Base-by-base conservation (phyloP, 495 filamentous ascomycete species). In the Rhizodiscina lignyota region DNA sequence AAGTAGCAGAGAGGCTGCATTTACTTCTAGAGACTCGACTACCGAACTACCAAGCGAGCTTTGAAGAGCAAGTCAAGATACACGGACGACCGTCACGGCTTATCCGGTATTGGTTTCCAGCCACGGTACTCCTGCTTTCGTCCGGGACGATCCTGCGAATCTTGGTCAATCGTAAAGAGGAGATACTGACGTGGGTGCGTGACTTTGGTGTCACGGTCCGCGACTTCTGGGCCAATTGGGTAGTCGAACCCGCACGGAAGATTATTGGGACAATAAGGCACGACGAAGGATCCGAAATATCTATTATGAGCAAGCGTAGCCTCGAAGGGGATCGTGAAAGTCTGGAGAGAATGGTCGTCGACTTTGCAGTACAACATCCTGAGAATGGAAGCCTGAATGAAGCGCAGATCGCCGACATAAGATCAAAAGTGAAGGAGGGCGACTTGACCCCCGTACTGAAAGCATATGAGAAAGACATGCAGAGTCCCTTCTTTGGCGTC, bases 141-240 rank as follows among this genome's bases (percentile, higher is more conserved):
- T 81, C 79, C 0, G 79, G 79, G 19, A 89, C 83, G 0, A 68
- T 87, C 15, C 59, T 93, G 8, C 74, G 74, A n/a, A 67, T 93
- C 32, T 44, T 85, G 16, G 56, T 75, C 35, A 77, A 74, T 48
- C 67, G 72, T 11, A 73, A 72, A 48, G 73, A 76, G 8, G 77
- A 81, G 32, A 71, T 97, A 15, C 38, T 77, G 17, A 60, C 65
- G 27, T 94, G 83, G 89, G 61, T 91, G 23, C 54, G 61, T 1
- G 73, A 85, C 39, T 56, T 92, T 16, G 84, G 81, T 5, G 48
- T 60, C 0, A 97, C 89, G 3, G 60, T 74, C 0, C 59, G 82
- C 31, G 89, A 93, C 51, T 97, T 97, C 48, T 94, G 83, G 77
- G 57, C 68, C 30, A 97, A 97, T 53, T 97, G 89, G 89, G 80